A percentile compares a stretch with the other conserved stretches of the same genome.
phyloP scores from a whole-genome alignment of 345 rosid species.

The Citrus maxima region DNA sequence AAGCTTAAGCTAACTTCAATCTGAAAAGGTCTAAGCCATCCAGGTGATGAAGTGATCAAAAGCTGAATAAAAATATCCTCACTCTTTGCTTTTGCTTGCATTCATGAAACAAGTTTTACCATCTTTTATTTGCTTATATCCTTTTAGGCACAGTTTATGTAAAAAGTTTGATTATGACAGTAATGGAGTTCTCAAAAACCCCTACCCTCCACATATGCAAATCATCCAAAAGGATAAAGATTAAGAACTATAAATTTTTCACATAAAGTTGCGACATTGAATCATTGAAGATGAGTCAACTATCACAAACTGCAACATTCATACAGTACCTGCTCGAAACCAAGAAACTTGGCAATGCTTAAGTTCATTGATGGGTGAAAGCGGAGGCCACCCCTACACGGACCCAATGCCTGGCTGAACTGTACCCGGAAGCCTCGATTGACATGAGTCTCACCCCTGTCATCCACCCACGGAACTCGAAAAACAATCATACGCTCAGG shows the following conservation, averaged over 20 bases:
- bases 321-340: constrained; percentile 79
- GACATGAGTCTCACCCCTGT: constrained; percentile 94
- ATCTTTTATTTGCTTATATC: constrained; percentile 6
- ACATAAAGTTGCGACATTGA: constrained; percentile 2
- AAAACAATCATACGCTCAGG: constrained; percentile 92
- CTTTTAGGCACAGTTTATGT: not conserved
- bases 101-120: constrained; percentile 3
- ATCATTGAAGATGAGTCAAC: constrained; percentile 1
- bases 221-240: constrained; percentile 4
- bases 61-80: not conserved
- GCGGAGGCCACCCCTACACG: constrained; percentile 96
- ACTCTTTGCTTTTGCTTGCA: not conserved
- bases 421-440: constrained; percentile 96
- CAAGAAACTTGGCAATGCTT: constrained; percentile 91
- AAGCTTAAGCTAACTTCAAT: not conserved
- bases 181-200: not conserved
- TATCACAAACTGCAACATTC: constrained; percentile 9
- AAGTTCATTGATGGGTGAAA: constrained; percentile 91
- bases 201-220: not conserved
- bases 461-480: constrained; percentile 98
- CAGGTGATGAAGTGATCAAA: not conserved
- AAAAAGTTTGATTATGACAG: not conserved
- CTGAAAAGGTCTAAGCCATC: not conserved
- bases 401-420: constrained; percentile 93
- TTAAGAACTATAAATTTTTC: not conserved